phyloP scores from a whole-genome alignment of 495 filamentous ascomycete genomes.

The Lasiosphaeria hispida region DNA sequence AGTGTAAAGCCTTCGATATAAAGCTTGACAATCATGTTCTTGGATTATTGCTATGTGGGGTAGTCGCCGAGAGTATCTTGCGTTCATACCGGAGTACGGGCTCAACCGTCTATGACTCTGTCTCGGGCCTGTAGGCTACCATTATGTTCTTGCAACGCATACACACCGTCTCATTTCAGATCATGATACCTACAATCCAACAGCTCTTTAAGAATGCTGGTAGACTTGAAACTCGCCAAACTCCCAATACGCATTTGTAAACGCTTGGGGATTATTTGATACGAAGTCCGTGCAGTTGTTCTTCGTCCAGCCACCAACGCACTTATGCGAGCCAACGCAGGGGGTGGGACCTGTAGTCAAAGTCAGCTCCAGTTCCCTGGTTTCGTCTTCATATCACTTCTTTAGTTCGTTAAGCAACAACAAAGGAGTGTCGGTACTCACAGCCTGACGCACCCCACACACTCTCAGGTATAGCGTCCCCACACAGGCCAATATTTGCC shows the following conservation, averaged over 20 bases:
- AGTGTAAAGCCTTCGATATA: no score
- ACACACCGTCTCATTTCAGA: no score
- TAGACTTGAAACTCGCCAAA: conserved; percentile 66
- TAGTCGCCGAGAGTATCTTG: no score
- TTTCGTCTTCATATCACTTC: background rate
- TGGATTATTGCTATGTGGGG: no score
- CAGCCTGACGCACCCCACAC: conserved; percentile 43
- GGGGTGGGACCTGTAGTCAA: conserved; percentile 13
- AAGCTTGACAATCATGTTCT: no score
- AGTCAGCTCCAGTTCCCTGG: conserved; percentile 21
- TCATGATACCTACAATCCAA: background rate
- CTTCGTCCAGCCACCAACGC: conserved; percentile 29
- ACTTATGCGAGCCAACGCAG: conserved; percentile 2
- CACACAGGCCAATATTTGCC: conserved; percentile 68
- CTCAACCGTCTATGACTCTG: no score
- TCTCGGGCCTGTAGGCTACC: no score
- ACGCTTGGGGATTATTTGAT: conserved; percentile 59
- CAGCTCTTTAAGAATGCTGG: conserved; percentile 27
- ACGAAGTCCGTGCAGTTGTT: conserved; percentile 61
- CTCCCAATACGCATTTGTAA: conserved; percentile 63
- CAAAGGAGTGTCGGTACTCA: conserved; percentile 32
- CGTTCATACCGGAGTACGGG: no score
- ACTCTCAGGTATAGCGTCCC: conserved; percentile 55
- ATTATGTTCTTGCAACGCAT: no score
- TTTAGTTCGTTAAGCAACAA: background rate